These are phyloP conservation scores for Cercophora sp. DNA, from an alignment of 495 filamentous ascomycete genomes.

Conservation along the genomic window DNA sequence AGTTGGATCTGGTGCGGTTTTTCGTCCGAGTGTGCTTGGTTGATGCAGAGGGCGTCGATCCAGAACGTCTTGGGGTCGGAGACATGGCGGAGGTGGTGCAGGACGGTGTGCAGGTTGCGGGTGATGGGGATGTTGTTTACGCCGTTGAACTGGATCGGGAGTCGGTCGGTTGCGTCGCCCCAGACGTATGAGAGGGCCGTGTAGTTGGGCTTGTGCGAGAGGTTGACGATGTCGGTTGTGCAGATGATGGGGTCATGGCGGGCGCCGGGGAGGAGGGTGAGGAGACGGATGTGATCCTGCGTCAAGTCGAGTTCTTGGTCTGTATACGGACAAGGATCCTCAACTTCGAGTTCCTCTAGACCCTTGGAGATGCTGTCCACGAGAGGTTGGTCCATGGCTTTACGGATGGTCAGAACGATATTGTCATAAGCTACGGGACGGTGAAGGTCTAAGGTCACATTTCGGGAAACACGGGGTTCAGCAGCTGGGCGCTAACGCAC, in stretches of 20 bases:
- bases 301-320: too few relatives aligned
- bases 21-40: not conserved
- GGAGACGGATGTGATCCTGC: not conserved
- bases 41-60: constrained; percentile 1
- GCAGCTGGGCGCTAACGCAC: too few relatives aligned
- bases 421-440: too few relatives aligned
- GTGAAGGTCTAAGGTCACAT: too few relatives aligned
- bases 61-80: not conserved
- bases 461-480: too few relatives aligned
- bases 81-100: not conserved
- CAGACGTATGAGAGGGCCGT: not conserved
- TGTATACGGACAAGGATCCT: too few relatives aligned
- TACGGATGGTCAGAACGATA: too few relatives aligned
- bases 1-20: not conserved
- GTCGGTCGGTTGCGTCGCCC: not conserved
- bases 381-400: too few relatives aligned
- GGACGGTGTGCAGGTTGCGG: not conserved
- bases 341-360: too few relatives aligned
- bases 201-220: not conserved
- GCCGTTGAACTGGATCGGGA: not conserved
- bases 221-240: not conserved
- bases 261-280: not conserved
- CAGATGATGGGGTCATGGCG: not conserved
- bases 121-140: not conserved
- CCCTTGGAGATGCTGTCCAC: too few relatives aligned